phyloP scores from a whole-genome alignment of 768 basidiomycete genomes.

The Mycena vitilis region DNA sequence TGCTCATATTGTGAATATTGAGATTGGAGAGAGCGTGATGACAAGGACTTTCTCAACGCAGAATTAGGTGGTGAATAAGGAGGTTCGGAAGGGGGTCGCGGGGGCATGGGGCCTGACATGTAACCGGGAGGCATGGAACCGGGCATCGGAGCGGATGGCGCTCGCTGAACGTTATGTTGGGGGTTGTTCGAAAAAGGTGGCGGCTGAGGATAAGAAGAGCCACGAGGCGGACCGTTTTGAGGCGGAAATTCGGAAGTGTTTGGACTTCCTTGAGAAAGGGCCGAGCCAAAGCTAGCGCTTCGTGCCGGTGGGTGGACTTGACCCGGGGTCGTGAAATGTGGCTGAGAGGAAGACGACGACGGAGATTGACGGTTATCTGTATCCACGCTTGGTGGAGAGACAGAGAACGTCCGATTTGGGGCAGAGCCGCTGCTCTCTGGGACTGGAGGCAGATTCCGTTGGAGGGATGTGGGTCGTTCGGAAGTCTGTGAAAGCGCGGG shows the following conservation, averaged over 20 bases:
- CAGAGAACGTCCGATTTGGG: slow-evolving; percentile 18
- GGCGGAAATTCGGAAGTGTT: slow-evolving; percentile 40
- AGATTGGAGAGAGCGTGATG: slow-evolving; percentile 67
- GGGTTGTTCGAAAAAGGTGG: slow-evolving; percentile 29
- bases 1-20: slow-evolving; percentile 61
- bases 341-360: slow-evolving; percentile 44
- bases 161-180: slow-evolving; percentile 33
- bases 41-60: slow-evolving; percentile 63
- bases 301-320: slow-evolving; percentile 52
- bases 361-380: slow-evolving; percentile 33
- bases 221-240: slow-evolving; percentile 29
- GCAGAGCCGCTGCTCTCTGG: slow-evolving; percentile 16
- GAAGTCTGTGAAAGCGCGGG: slow-evolving; percentile 22
- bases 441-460: slow-evolving; percentile 20
- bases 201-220: slow-evolving; percentile 24
- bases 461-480: slow-evolving; percentile 11
- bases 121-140: slow-evolving; percentile 40
- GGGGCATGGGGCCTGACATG: slow-evolving; percentile 42
- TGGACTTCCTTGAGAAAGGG: slow-evolving; percentile 40
- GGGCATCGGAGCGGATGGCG: slow-evolving; percentile 35
- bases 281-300: slow-evolving; percentile 48
- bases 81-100: slow-evolving; percentile 65
- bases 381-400: slow-evolving; percentile 21
- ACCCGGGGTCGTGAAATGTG: slow-evolving; percentile 52
- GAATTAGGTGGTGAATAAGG: slow-evolving; percentile 41